Evolutionary conservation across 2,329 filamentous ascomycete genomes (phyloP).

Genomic region (Chrysosporium keratinophilum): DNA sequence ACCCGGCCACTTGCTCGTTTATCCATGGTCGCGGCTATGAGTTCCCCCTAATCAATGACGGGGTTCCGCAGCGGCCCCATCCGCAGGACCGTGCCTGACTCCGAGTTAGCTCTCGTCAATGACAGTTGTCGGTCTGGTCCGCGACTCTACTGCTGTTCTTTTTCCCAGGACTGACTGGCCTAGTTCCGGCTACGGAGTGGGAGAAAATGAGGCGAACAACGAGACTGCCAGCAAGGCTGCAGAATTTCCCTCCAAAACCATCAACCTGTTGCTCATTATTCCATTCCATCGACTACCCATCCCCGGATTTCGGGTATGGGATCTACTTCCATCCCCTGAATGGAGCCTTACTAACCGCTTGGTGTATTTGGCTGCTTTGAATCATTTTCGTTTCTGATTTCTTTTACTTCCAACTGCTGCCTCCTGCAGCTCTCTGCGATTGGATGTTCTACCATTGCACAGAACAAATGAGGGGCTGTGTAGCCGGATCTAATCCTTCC

Average conservation of each 20-base stretch:
- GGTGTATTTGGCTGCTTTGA: background rate
- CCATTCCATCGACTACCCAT: background rate
- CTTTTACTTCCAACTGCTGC: conserved; percentile 9
- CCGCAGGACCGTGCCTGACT: background rate
- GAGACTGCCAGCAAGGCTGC: conserved; percentile 1
- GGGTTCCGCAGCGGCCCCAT: background rate
- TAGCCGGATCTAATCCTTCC: conserved; percentile 6
- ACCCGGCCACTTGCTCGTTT: background rate
- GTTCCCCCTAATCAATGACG: background rate
- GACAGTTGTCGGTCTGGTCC: background rate
- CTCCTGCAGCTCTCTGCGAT: background rate
- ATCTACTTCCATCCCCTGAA: background rate
- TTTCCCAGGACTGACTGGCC: background rate
- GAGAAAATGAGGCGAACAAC: conserved; percentile 4
- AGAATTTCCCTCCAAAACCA: background rate
- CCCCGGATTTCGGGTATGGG: background rate
- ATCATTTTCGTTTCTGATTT: conserved; percentile 1
- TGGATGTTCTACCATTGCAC: conserved; percentile 8
- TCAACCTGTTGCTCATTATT: background rate
- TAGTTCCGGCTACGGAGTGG: background rate
- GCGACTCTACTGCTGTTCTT: background rate
- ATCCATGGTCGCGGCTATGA: background rate
- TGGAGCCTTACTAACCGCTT: conserved; percentile 1
- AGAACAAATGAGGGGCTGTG: conserved; percentile 11
- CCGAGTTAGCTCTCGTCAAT: background rate